Evolutionary conservation across 345 rosid genomes (phyloP).

Genomic region (Gossypium rotundifolium): DNA sequence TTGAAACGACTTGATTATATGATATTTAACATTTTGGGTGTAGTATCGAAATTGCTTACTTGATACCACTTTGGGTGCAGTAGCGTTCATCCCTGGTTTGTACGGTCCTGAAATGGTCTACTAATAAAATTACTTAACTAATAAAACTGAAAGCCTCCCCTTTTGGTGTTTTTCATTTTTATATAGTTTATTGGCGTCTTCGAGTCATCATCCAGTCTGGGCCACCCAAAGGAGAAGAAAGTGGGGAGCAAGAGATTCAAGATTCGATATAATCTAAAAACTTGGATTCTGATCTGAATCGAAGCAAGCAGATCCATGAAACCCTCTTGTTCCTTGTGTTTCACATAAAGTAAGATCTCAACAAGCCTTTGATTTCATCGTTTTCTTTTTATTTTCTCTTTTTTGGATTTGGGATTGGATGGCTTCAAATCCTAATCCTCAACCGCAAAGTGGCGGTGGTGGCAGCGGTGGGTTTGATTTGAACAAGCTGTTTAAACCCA

Average conservation of each 20-base stretch:
- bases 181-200: neutral
- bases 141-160: neutral
- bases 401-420: neutral
- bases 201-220: constrained; percentile 7
- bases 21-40: too few species aligned
- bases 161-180: neutral
- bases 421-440: constrained; percentile 14
- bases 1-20: too few species aligned
- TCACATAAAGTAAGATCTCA: neutral
- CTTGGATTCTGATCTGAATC: constrained; percentile 11
- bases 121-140: neutral
- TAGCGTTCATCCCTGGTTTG: too few species aligned
- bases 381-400: neutral
- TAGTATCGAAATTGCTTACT: too few species aligned
- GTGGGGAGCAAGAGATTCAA: neutral
- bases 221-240: neutral
- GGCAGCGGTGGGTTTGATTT: constrained; percentile 12
- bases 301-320: neutral
- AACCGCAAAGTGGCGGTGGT: neutral
- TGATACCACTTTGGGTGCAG: too few species aligned
- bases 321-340: neutral
- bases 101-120: too few species aligned
- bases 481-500: constrained; percentile 18
- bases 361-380: neutral
- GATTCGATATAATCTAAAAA: neutral